Base-by-base conservation (phyloP, 2,329 filamentous ascomycete species). In the Alternaria atra region DNA sequence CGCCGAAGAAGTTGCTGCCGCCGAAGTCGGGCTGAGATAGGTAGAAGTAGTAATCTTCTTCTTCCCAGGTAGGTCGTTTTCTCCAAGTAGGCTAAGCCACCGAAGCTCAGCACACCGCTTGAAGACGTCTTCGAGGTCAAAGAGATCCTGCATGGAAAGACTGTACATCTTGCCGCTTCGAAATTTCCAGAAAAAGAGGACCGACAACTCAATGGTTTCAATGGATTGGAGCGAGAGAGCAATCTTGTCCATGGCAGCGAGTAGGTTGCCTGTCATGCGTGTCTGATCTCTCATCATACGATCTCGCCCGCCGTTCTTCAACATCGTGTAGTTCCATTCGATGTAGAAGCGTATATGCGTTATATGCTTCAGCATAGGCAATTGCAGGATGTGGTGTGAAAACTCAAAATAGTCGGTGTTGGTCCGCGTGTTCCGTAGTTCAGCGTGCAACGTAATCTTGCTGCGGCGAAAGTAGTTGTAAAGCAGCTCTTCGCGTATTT, bases 181-280 rank as follows among this genome's bases (percentile, higher is more conserved):
- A 10, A 69, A 70, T 60, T 72, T 74, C 76, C 76, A 78, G 55
- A 75, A 78, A 55, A 77, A 78, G 3, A 77, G 65, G 0, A 78
- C 67, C 1, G 69, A 73, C 0, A 78, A 56, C 52, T 77, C 73
- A 20, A 78, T 73, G 13, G 65, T 70, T 52, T 75, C 68, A 3
- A 77, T 63, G 5, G 60, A 64, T 39, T 72, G 67, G 2, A 73
- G 61, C 2, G 67, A 65, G 2, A 60, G 40, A 7, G 75, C 61
- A 6, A 78, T 67, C 48, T 65, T 71, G 55, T 77, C 75, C 68
- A 77, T 75, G 46, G 73, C 67, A 27, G 71, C 61, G 23, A 74
- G 64, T 1, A 78, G 71, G 25, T 74, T 69, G 23, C 70, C 65
- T 6, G 72, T 72, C 72, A 77, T 76, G 9, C 65, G 61, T 10